Evolutionary conservation across 179 eudicot genomes (phyloP), one percentile per base, ranked within the genome.

Genomic region (Vitellaria paradoxa): DNA sequence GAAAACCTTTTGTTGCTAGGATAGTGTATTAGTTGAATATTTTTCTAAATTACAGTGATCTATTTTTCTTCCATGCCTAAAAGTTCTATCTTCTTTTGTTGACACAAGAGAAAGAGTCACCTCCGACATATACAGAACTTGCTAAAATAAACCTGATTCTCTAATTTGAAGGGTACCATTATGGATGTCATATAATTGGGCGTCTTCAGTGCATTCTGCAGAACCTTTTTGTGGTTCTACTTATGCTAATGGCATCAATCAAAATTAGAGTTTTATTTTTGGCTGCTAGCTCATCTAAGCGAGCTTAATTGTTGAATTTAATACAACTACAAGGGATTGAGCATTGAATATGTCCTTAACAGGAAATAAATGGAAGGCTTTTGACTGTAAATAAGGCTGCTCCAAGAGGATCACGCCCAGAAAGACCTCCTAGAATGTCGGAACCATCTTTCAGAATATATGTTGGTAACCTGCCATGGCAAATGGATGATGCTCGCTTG

Each of bases 401-500:
- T 37, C 93, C 93, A 74, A 88, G 89, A 84, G 98, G 98, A 40
- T 71, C 94, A 74, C 84, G 88, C 30, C 89, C 89, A 21, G 94
- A 92, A 75, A 84, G 91, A 20, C 78, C 88, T 17, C 87, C 89
- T 40, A 65, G 91, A 50, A 82, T 70, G 24, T 85, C 60, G 74
- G 87, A 82, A 45, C 83, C 95, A 53, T 18, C 89, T 47, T 84
- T 78, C 85, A 87, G 87, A 81, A 76, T 89, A 52, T 92, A 93
- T 84, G 95, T 93, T 18, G 97, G 98, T 40, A 93, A 93, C 86
- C 80, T 93, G 77, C 93, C 98, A 26, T 93, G 98, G 98, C 84
- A 84, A 62, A 88, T 90, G 63, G 97, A 93, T 78, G 83, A 82
- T 78, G 81, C 73, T 63, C 88, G 95, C 68, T 95, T 93, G 21